Base-by-base conservation (phyloP, 2,329 filamentous ascomycete genomes). In the Xylaria sp. region DNA sequence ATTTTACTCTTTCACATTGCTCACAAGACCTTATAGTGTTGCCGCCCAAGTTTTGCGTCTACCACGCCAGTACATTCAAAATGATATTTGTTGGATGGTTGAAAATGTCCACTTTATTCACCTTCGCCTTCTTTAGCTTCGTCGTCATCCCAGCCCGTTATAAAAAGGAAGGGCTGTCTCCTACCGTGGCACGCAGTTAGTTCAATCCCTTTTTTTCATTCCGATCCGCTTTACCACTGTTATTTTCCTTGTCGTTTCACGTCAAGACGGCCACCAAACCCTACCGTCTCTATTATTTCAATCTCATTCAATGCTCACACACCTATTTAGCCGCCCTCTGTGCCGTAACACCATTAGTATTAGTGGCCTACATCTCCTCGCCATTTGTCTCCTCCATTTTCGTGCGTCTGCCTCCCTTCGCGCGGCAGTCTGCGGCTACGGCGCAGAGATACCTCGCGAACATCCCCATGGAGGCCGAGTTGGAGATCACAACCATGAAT, bases 351-450 rank as follows among this genome's bases (percentile, higher is more conserved):
- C 93, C 93, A 2, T 82, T 93, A 74, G 66, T 88, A 42, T 88
- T 90, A 75, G 84, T 93, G 25, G 83, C 86, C 42, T 91, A 89
- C 78, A 86, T 86, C 55, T 89, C 90, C 1, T 84, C 88, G 0
- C 91, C 93, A 2, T 92, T 92, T 75, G 92, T 95, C 8, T 89
- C 89, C 48, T 89, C 90, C 75, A 85, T 96, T 68, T 88, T 92
- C 78, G 81, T 96, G 59, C 86, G 87, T 25, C 83, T 94, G 1
- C 93, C 93, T 0, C 78, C 83, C 0, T 87, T 86, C 72, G 92
- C 91, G 18, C 88, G 91, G 53, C 79, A 84, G 47, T 91, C 90
- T 0, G 86, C 85, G 40, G 81, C 85, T 32, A 79, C 85, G 59
- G 81, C 92, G 25, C 80, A 84, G 66, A 84, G 84, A 63, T 90